phyloP scores from a whole-genome alignment of 2,329 filamentous ascomycete species.

The Fonsecaea pedrosoi region DNA sequence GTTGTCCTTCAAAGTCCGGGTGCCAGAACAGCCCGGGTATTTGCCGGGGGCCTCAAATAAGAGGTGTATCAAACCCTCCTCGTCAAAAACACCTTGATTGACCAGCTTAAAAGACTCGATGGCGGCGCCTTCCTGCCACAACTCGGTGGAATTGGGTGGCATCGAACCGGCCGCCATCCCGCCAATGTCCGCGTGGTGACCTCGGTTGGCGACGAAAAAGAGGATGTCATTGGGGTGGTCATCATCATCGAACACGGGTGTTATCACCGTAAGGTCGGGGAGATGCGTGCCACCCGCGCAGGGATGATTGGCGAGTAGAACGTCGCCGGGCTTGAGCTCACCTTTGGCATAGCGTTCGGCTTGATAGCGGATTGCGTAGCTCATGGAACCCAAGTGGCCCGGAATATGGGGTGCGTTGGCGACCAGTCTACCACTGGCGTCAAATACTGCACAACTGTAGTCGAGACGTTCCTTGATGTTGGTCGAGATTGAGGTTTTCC shows the following conservation, averaged over 20 bases:
- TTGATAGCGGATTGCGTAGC: slow-evolving; percentile 80
- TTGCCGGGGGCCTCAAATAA: slow-evolving; percentile 40
- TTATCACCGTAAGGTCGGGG: slow-evolving; percentile 78
- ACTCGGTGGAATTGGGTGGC: slow-evolving; percentile 54
- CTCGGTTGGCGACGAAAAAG: slow-evolving; percentile 79
- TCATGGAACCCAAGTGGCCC: slow-evolving; percentile 83
- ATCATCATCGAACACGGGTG: slow-evolving; percentile 74
- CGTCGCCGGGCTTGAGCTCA: slow-evolving; percentile 75
- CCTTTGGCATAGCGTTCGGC: slow-evolving; percentile 70
- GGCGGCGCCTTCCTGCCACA: slow-evolving; percentile 57
- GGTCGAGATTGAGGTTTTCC: slow-evolving; percentile 80
- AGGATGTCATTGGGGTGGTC: slow-evolving; percentile 64
- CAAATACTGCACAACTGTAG: slow-evolving; percentile 83
- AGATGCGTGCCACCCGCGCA: slow-evolving; percentile 82
- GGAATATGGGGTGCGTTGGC: slow-evolving; percentile 75
- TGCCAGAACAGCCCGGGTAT: slow-evolving; percentile 29
- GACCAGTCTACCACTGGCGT: slow-evolving; percentile 75
- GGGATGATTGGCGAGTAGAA: slow-evolving; percentile 79
- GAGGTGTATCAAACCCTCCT: slow-evolving; percentile 43
- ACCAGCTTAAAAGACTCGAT: slow-evolving; percentile 52
- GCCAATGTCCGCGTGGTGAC: slow-evolving; percentile 72
- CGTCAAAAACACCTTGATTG: slow-evolving; percentile 46
- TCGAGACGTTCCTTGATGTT: slow-evolving; percentile 82
- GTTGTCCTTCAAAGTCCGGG: slow-evolving; percentile 49
- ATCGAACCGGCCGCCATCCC: slow-evolving; percentile 45